Conservation (phyloP, 345 rosid species). For the Gynandropsis gynandra region DNA sequence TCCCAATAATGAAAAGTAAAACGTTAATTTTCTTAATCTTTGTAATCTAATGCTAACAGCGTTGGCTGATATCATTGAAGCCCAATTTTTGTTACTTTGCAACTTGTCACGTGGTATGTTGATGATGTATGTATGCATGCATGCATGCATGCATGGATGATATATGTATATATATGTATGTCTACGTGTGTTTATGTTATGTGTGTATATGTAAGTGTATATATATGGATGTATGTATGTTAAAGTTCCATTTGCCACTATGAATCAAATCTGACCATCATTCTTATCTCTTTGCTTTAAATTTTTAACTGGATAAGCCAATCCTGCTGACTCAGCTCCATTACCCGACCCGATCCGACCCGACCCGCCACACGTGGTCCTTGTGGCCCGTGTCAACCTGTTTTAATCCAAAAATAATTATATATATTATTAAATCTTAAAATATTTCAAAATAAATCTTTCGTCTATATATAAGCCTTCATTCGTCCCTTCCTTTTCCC, state of each 20-base stretch:
- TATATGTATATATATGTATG: no score
- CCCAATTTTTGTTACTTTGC: no score
- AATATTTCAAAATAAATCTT: neutral
- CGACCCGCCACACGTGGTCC: slow-evolving; percentile 17
- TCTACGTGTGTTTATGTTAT: no score
- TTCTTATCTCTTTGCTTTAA: slow-evolving; percentile 26
- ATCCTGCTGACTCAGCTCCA: slow-evolving; percentile 24
- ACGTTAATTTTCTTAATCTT: no score
- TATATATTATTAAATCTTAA: no score
- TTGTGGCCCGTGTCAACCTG: neutral
- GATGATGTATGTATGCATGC: no score
- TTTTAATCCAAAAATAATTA: slow-evolving; percentile 8
- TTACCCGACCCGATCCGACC: slow-evolving; percentile 20
- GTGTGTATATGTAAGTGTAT: neutral
- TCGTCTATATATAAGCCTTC: slow-evolving; percentile 25
- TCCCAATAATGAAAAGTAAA: no score
- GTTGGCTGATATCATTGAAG: no score
- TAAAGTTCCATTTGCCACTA: slow-evolving; percentile 24
- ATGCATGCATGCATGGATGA: no score
- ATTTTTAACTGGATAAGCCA: slow-evolving; percentile 22
- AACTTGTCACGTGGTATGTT: no score
- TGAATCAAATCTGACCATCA: slow-evolving; percentile 10
- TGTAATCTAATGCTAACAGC: no score
- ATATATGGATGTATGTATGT: slow-evolving; percentile 5
- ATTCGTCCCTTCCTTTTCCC: slow-evolving; percentile 19